These are phyloP conservation scores for Triangularia setosa DNA, from an alignment of 2,329 filamentous ascomycete species.

Conservation along the genomic window DNA sequence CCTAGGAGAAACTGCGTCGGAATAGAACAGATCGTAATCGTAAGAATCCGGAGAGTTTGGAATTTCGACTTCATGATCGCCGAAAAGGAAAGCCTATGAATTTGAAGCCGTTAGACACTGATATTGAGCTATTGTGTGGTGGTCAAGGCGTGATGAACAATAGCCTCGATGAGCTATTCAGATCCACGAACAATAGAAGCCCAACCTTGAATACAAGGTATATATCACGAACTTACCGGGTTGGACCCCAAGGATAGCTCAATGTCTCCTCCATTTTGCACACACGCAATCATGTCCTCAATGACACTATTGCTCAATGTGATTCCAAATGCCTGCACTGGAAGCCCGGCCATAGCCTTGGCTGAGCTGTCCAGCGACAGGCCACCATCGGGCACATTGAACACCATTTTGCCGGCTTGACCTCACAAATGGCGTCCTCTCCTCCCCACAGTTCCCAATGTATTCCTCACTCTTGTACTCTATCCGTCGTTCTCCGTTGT, in stretches of 20 bases:
- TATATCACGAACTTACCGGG: constrained; percentile 48
- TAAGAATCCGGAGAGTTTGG: constrained; percentile 40
- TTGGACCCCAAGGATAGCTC: constrained; percentile 54
- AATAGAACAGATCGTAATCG: constrained; percentile 55
- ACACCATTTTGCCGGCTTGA: constrained; percentile 31
- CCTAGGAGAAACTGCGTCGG: constrained; percentile 46
- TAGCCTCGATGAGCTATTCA: neutral
- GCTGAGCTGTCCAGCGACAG: constrained; percentile 53
- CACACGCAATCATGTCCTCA: constrained; percentile 59
- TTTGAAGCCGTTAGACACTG: constrained; percentile 3
- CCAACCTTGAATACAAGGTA: constrained; percentile 11
- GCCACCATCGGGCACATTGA: constrained; percentile 56
- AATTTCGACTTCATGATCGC: constrained; percentile 35
- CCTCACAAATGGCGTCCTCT: constrained; percentile 5
- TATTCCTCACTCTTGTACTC: neutral
- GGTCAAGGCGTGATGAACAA: neutral
- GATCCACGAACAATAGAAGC: constrained; percentile 11
- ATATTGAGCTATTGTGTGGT: constrained; percentile 15
- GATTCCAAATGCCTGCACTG: constrained; percentile 55
- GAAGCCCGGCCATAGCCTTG: constrained; percentile 41
- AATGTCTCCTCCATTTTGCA: constrained; percentile 53
- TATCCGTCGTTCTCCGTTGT: neutral
- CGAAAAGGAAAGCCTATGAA: constrained; percentile 51
- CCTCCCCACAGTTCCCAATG: constrained; percentile 14
- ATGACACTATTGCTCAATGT: constrained; percentile 55